A percentile compares a stretch with the other conserved stretches of the same genome.
Conservation (phyloP, 176 grass and related monocot species). For the Triticum turgidum region DNA sequence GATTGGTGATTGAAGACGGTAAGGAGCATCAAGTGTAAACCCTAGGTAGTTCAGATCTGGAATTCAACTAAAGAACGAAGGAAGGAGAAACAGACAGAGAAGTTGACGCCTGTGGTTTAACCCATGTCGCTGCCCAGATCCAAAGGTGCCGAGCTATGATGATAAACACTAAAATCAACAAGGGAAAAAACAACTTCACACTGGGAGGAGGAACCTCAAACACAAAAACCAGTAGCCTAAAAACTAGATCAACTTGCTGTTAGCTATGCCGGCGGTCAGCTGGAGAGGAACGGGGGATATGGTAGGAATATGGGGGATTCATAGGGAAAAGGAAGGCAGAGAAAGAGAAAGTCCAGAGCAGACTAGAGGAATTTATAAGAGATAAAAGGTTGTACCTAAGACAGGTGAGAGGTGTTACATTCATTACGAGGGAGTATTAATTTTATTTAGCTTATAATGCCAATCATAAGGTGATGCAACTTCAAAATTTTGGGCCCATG, state of each 20-base stretch:
- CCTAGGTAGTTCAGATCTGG: not conserved
- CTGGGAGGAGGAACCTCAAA: not conserved
- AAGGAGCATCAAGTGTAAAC: not conserved
- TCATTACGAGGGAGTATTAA: conserved; percentile 12
- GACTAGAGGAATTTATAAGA: not conserved
- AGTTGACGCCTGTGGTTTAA: not conserved
- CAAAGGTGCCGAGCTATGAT: not conserved
- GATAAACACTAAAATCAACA: not conserved
- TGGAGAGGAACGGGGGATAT: not conserved
- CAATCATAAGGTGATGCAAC: conserved; percentile 4
- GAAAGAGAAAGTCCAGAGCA: not conserved
- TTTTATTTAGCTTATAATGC: conserved; percentile 6
- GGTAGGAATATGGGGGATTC: not conserved
- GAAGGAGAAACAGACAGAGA: not conserved
- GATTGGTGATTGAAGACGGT: not conserved
- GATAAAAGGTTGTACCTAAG: not conserved
- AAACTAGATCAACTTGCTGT: not conserved
- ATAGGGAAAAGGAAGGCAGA: not conserved
- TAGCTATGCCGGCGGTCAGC: not conserved
- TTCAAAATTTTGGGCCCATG: not conserved
- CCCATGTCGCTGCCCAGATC: not conserved
- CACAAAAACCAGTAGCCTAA: not conserved
- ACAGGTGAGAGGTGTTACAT: not conserved
- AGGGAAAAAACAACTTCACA: not conserved
- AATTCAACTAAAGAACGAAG: not conserved